These are phyloP conservation scores for Waitea zeae DNA, from an alignment of 1,284 basidiomycete genomes.

Conservation along the genomic window DNA sequence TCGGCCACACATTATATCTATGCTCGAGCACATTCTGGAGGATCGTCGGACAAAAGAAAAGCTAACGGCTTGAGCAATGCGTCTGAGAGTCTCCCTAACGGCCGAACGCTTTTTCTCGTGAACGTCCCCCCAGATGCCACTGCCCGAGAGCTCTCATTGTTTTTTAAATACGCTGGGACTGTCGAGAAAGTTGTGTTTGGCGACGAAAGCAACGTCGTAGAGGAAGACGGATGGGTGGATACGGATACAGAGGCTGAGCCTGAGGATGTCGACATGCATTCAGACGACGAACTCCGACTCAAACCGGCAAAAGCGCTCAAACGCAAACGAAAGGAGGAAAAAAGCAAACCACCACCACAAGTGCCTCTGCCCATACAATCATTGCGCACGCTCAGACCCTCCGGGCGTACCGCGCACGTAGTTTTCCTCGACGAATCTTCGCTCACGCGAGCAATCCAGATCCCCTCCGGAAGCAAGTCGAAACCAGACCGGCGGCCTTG, in stretches of 20 bases:
- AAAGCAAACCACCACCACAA: conserved; percentile 25
- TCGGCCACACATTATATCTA: not conserved
- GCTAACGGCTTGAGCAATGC: too few relatives aligned
- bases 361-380: conserved; percentile 36
- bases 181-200: conserved; percentile 62
- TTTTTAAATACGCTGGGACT: conserved; percentile 62
- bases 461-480: conserved; percentile 14
- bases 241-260: conserved; percentile 18
- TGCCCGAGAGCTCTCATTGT: conserved; percentile 50
- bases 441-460: conserved; percentile 40
- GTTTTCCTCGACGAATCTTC: conserved; percentile 67
- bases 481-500: conserved; percentile 41
- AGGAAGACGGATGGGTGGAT: conserved; percentile 20
- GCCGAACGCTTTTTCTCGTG: conserved; percentile 70
- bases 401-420: conserved; percentile 56
- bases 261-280: conserved; percentile 10
- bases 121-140: conserved; percentile 78
- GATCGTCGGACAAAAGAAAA: conserved; percentile 14
- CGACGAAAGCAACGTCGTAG: conserved; percentile 15
- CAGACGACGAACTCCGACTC: conserved; percentile 11
- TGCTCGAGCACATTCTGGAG: conserved; percentile 35
- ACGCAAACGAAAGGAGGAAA: conserved; percentile 24
- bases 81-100: conserved; percentile 44
- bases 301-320: conserved; percentile 23
- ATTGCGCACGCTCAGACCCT: conserved; percentile 36